These are phyloP conservation scores for Garcia nutans DNA, from an alignment of 345 rosid species.

Conservation along the genomic window DNA sequence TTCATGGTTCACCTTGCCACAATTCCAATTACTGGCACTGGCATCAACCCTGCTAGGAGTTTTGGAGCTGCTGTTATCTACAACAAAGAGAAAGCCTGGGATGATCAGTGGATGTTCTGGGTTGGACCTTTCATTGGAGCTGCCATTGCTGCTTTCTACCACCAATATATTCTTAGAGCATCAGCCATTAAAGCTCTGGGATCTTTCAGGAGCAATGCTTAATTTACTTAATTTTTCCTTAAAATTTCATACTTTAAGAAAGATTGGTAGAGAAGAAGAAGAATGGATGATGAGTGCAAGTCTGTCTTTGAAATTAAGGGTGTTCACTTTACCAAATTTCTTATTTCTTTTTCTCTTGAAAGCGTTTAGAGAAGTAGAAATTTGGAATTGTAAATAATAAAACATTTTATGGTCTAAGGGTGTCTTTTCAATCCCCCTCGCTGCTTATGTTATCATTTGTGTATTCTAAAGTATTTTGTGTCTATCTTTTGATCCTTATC, in stretches of 20 bases:
- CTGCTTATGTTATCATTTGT: not conserved
- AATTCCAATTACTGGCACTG: conserved; percentile 89
- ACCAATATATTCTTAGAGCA: conserved; percentile 75
- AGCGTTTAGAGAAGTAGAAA: conserved; percentile 6
- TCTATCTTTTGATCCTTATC: conserved; percentile 23
- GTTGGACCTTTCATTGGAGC: conserved; percentile 96
- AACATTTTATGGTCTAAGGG: conserved; percentile 20
- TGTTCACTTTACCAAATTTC: conserved; percentile 18
- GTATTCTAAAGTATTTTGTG: conserved; percentile 12
- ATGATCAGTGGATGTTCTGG: conserved; percentile 99
- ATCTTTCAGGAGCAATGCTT: conserved; percentile 85
- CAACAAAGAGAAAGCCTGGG: conserved; percentile 80
- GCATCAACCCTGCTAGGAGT: conserved; percentile 96
- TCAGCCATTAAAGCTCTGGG: conserved; percentile 73
- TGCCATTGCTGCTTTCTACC: conserved; percentile 70
- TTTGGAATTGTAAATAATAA: conserved; percentile 37
- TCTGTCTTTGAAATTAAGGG: conserved; percentile 4
- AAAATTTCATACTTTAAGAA: too few species aligned
- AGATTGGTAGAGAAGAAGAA: conserved; percentile 10
- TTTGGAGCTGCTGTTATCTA: conserved; percentile 92
- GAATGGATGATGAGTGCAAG: conserved; percentile 22
- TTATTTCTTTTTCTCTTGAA: not conserved
- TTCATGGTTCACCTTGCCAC: conserved; percentile 96
- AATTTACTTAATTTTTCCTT: conserved; percentile 1
- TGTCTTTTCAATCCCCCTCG: conserved; percentile 13